Conservation (phyloP, 805 yeast species). For the Clavispora vitiphila region DNA sequence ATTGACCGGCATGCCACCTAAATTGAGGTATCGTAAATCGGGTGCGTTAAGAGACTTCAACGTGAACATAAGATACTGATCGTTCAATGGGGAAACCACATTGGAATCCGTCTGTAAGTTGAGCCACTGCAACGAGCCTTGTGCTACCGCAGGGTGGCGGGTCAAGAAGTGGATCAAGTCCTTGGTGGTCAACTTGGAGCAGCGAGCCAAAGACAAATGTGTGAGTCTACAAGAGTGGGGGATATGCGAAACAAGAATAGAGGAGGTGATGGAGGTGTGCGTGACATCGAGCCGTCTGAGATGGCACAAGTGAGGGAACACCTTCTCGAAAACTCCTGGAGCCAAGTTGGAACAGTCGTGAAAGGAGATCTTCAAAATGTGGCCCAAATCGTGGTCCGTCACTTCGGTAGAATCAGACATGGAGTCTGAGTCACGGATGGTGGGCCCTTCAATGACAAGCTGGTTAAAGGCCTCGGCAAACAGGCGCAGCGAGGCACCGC, state of each 20-base stretch:
- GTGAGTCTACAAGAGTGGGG: constrained; percentile 59
- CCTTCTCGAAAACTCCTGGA: constrained; percentile 45
- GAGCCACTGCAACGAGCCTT: constrained; percentile 56
- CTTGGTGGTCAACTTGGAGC: constrained; percentile 63
- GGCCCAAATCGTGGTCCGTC: constrained; percentile 2
- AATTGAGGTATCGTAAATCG: constrained; percentile 46
- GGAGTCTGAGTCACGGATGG: constrained; percentile 1
- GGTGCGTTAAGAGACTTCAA: constrained; percentile 42
- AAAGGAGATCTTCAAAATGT: constrained; percentile 53
- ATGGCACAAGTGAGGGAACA: constrained; percentile 53
- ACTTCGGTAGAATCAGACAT: constrained; percentile 2
- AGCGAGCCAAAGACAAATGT: constrained; percentile 57
- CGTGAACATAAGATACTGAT: constrained; percentile 43
- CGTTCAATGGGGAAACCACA: constrained; percentile 54
- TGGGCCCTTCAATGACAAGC: constrained; percentile 21
- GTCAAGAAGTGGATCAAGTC: constrained; percentile 66
- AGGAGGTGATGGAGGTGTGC: constrained; percentile 71
- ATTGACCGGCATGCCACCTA: constrained; percentile 62
- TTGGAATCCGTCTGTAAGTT: constrained; percentile 60
- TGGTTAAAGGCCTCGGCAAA: constrained; percentile 57
- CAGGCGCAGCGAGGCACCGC: constrained; percentile 71
- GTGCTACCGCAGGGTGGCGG: constrained; percentile 59
- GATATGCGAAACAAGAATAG: constrained; percentile 46
- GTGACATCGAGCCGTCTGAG: constrained; percentile 71
- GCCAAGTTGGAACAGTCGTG: constrained; percentile 85